Conservation (phyloP, 1,139 yeast genomes). For the Geotrichum reessii region DNA sequence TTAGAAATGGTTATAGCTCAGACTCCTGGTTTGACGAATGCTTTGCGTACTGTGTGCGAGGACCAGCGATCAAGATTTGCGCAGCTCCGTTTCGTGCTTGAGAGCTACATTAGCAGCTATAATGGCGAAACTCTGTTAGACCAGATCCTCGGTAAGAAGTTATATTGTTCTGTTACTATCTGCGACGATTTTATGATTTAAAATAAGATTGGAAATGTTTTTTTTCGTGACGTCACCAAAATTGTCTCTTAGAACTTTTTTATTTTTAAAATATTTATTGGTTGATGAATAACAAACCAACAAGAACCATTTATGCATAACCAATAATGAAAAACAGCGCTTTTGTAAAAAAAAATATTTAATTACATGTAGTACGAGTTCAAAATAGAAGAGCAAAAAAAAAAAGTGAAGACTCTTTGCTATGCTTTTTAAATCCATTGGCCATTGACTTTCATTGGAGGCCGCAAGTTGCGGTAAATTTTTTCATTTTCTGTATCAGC, state of each 20-base stretch:
- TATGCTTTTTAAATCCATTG: conserved; percentile 3
- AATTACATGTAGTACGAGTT: background rate
- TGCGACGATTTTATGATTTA: background rate
- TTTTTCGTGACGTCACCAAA: no score
- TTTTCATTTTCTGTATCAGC: background rate
- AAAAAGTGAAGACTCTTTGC: no score
- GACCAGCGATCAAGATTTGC: background rate
- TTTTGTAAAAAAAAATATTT: background rate
- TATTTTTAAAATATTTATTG: background rate
- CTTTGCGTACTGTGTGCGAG: background rate
- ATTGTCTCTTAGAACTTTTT: no score
- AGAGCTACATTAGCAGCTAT: background rate
- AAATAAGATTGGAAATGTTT: background rate
- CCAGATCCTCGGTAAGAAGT: background rate
- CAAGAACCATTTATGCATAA: background rate
- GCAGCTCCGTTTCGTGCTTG: background rate
- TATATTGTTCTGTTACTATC: background rate
- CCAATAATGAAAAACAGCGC: background rate
- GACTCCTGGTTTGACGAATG: background rate
- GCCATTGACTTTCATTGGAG: conserved; percentile 3
- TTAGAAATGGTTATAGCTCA: background rate
- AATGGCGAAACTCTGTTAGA: background rate
- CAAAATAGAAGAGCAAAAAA: no score
- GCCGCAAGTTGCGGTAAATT: conserved; percentile 8
- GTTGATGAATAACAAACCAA: background rate